Base-by-base conservation (phyloP, 192 early-diverging fungal species). In the Diversispora epigaea region DNA sequence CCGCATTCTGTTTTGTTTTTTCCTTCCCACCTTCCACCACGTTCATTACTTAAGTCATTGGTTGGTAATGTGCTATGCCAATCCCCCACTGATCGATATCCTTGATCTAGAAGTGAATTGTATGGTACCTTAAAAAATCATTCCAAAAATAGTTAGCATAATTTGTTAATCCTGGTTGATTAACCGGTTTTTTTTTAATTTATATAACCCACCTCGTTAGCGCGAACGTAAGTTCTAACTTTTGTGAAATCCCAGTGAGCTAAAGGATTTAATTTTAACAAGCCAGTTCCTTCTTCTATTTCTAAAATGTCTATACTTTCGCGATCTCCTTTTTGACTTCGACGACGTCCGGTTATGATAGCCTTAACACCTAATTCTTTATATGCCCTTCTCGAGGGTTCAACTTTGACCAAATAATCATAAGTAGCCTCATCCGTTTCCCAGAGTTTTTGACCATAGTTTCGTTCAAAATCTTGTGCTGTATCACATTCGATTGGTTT, bases 351-450 rank as follows among this genome's bases (percentile, higher is more conserved):
- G 3, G 96, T 95, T 71, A 98, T 93, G 49, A 94, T 89, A 8
- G 91, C 92, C 40, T 84, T 83, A n/a, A 89, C 94, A 12, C 83
- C 62, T 22, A 94, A 83, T 73, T 91, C 86, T 64, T 85, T 80
- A 81, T 96, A 95, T 21, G 96, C 92, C 7, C 96, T 88, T 50
- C 91, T 90, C 9, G 91, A 92, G 0, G 96, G 96, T 82, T 98
- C 96, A 21, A 95, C 95, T 77, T 98, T 98, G 75, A 96, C 93
- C 19, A 95, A 80, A 77, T 91, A 98, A 84, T 98, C 96, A 76
- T 94, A 94, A 3, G 86, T 83, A 62, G 89, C 83, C 46, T 93
- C 88, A 70, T 96, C 90, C 6, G 80, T 86, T 74, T 91, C 88
- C 95, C 95, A 98, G 74, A 98, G 87, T 25, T 86, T 80, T 70